Conservation (phyloP, 148 eudicot genomes). For the Agrostemma githago region DNA sequence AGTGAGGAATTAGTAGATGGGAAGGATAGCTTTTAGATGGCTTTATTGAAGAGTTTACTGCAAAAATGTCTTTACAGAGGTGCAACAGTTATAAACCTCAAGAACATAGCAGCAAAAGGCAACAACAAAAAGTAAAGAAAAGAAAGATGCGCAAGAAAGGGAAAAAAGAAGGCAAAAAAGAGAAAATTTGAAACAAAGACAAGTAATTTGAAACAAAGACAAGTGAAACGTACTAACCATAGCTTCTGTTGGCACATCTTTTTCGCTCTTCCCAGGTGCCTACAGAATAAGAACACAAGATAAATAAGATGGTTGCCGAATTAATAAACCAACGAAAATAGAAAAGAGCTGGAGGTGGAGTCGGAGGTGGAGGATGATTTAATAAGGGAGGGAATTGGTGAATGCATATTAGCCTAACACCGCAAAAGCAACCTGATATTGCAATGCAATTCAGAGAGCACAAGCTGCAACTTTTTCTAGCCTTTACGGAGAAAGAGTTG, state of each 20-base stretch:
- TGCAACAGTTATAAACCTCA: conserved; percentile 1
- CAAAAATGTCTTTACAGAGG: neutral
- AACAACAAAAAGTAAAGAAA: neutral
- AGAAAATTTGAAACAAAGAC: neutral
- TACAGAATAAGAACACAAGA: conserved; percentile 23
- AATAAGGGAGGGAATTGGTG: neutral
- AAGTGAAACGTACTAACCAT: conserved; percentile 47
- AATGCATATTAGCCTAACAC: neutral
- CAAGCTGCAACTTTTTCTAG: conserved; percentile 7
- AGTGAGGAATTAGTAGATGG: neutral
- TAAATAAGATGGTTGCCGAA: neutral
- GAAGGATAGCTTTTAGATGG: neutral
- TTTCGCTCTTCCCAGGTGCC: conserved; percentile 97
- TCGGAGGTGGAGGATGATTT: neutral
- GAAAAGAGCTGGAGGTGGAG: neutral
- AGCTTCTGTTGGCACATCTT: conserved; percentile 84
- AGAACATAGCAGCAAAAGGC: neutral
- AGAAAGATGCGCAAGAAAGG: too few species aligned
- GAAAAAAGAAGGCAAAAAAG: neutral
- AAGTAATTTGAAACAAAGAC: conserved; percentile 1
- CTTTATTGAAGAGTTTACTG: neutral
- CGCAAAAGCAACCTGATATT: neutral
- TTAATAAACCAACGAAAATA: neutral
- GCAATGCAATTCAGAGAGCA: neutral
- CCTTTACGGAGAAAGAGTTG: neutral